Evolutionary conservation across 768 basidiomycete genomes (phyloP).

Genomic region (Pholiota molesta): DNA sequence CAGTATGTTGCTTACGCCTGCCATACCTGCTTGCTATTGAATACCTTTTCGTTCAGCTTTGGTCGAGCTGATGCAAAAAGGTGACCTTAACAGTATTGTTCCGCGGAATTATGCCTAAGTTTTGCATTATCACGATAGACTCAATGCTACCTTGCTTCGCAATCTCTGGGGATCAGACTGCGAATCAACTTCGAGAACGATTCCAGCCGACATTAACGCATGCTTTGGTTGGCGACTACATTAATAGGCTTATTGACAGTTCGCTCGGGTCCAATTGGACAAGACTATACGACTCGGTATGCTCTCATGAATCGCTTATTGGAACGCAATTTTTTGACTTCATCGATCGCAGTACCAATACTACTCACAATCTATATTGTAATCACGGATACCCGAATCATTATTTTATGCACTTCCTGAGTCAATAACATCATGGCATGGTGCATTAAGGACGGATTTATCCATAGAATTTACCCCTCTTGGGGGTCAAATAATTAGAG

Average conservation of each 20-base stretch:
- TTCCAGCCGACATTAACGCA: constrained; percentile 93
- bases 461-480: background rate
- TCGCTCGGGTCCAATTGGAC: constrained; percentile 96
- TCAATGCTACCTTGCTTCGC: constrained; percentile 91
- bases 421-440: background rate
- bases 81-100: constrained; percentile 36
- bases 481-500: constrained; percentile 6
- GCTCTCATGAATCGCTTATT: constrained; percentile 23
- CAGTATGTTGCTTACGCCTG: constrained; percentile 67
- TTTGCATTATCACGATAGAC: constrained; percentile 46
- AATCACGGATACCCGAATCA: constrained; percentile 24
- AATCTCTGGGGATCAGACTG: constrained; percentile 89
- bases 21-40: background rate
- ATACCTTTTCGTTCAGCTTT: constrained; percentile 40
- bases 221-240: constrained; percentile 78
- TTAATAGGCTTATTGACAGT: constrained; percentile 88
- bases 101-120: background rate
- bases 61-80: constrained; percentile 98
- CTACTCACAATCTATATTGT: constrained; percentile 87
- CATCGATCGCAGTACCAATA: constrained; percentile 75
- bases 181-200: constrained; percentile 84
- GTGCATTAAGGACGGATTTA: background rate
- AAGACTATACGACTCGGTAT: constrained; percentile 90
- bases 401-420: background rate
- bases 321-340: background rate